phyloP scores from a whole-genome alignment of 1,139 yeast genomes.

The Taphrina pruni region DNA sequence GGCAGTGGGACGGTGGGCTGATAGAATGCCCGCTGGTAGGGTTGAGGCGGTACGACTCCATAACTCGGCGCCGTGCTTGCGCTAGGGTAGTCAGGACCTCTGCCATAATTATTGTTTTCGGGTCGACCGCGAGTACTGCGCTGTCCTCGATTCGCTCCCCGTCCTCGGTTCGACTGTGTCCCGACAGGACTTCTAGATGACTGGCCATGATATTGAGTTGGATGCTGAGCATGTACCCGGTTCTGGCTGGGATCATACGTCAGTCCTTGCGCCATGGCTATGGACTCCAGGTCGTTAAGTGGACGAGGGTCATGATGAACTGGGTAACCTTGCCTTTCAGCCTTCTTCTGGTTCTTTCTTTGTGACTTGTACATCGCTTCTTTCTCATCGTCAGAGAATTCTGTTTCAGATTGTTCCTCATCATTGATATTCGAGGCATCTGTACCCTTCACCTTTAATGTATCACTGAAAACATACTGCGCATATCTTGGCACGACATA shows the following conservation, averaged over 20 bases:
- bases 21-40: slow-evolving; percentile 19
- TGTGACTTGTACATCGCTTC: slow-evolving; percentile 45
- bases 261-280: slow-evolving; percentile 33
- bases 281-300: slow-evolving; percentile 31
- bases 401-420: slow-evolving; percentile 94
- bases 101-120: slow-evolving; percentile 21
- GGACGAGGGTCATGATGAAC: slow-evolving; percentile 21
- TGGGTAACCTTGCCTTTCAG: slow-evolving; percentile 8
- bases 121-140: slow-evolving; percentile 20
- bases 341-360: slow-evolving; percentile 41
- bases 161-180: neutral
- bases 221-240: neutral
- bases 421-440: slow-evolving; percentile 96
- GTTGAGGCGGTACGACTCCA: slow-evolving; percentile 3
- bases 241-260: slow-evolving; percentile 11
- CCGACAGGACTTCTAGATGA: neutral
- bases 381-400: slow-evolving; percentile 78
- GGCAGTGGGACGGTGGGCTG: neutral
- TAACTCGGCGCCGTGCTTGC: neutral
- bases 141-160: slow-evolving; percentile 15
- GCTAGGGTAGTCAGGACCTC: slow-evolving; percentile 10
- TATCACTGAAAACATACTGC: slow-evolving; percentile 75
- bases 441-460: slow-evolving; percentile 77
- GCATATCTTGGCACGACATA: slow-evolving; percentile 83
- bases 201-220: neutral